These are phyloP conservation scores for Verticillium nonalfalfae DNA, from an alignment of 2,329 filamentous ascomycete genomes.

Conservation along the genomic window DNA sequence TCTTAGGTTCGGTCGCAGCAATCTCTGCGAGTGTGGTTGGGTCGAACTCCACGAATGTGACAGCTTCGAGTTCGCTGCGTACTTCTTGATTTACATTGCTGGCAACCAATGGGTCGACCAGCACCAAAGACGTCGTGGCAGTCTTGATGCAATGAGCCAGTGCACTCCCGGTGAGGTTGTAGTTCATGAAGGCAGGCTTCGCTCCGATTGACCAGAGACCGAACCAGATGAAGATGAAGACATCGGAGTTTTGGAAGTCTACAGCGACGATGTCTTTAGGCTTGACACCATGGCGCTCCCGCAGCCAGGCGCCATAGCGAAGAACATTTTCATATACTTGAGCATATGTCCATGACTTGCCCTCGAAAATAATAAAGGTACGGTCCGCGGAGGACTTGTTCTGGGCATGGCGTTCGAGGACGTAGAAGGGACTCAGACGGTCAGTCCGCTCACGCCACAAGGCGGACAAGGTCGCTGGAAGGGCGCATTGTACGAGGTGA, in stretches of 20 bases:
- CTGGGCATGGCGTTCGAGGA: slow-evolving; percentile 60
- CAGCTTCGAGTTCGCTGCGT: slow-evolving; percentile 35
- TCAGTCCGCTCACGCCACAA: slow-evolving; percentile 47
- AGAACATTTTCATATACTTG: slow-evolving; percentile 65
- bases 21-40: slow-evolving; percentile 50
- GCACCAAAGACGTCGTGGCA: slow-evolving; percentile 58
- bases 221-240: slow-evolving; percentile 68
- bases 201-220: slow-evolving; percentile 81
- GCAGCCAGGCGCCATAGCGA: slow-evolving; percentile 71
- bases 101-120: slow-evolving; percentile 61
- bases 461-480: slow-evolving; percentile 37
- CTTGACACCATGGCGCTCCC: slow-evolving; percentile 54
- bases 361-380: slow-evolving; percentile 62
- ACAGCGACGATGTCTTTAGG: slow-evolving; percentile 73
- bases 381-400: slow-evolving; percentile 42
- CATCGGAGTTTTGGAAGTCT: slow-evolving; percentile 75
- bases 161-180: slow-evolving; percentile 67
- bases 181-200: slow-evolving; percentile 81
- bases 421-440: slow-evolving; percentile 67
- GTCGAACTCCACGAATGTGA: slow-evolving; percentile 58
- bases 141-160: slow-evolving; percentile 68
- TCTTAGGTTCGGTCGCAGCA: slow-evolving; percentile 39
- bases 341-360: slow-evolving; percentile 65
- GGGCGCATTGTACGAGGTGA: slow-evolving; percentile 47
- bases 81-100: slow-evolving; percentile 52